Evolutionary conservation across 2,329 filamentous ascomycete species (phyloP), one percentile per base, ranked within the genome.

Genomic region (Zymoseptoria crescenta): DNA sequence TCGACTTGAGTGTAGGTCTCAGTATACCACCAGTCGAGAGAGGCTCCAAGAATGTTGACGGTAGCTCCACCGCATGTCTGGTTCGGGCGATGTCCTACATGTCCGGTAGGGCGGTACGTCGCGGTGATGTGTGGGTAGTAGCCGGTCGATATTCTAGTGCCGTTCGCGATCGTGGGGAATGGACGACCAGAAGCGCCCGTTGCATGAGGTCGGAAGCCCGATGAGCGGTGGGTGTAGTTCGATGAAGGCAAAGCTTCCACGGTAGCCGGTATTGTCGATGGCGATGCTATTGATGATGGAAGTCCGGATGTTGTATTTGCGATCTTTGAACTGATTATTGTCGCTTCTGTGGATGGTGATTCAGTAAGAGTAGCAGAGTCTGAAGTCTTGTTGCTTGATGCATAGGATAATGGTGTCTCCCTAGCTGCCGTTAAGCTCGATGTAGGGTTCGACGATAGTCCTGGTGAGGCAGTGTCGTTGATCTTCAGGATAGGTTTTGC

Each of bases 11-110:
- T 69, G 49, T 70, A 69, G 1, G 51, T 52, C 48, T 65, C 56
- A 4, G 67, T 61, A 52, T 70, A 72, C 71, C 71, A 74, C 62
- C 69, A 74, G 30, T 73, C 70, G 54, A 74, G 62, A 8, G 66
- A 67, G 8, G 72, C 73, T 21, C 64, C 53, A 4, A 69, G 62
- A 6, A 74, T 69, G 60, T 74, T 73, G 30, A 74, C 61, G 0
- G 71, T 73, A 8, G 66, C 65, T 3, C 68, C 70, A 52, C 63
- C 63, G 56, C 70, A 72, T 24, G 53, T 57, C 21, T 41, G 51
- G 55, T 59, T 58, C 6, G 51, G 24, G 20, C 24, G 49, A 10
- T n/a, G 54, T 52, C 49, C 13, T 21, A 27, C 35, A 51, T 13
- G 21, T 52, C 35, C 35, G 4, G 35, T 45, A 16, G 35, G 35